A percentile compares a stretch with the other conserved stretches of the same genome.
These are phyloP conservation scores for Trichoderma harzianum DNA, from an alignment of 2,329 filamentous ascomycete genomes.

Conservation along the genomic window DNA sequence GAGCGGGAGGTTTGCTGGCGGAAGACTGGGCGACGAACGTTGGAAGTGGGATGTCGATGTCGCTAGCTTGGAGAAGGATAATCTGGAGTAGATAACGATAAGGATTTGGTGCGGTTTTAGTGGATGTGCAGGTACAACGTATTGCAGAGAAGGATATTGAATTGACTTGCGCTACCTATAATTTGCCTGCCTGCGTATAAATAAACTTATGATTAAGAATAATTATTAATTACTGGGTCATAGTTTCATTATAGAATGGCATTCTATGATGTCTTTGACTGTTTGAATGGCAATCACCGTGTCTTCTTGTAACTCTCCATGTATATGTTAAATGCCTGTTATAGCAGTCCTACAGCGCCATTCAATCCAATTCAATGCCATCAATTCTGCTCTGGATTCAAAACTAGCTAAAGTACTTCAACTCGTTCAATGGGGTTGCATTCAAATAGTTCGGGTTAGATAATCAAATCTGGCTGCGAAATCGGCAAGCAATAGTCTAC, in stretches of 20 bases:
- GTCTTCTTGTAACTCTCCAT: neutral
- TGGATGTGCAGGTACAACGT: neutral
- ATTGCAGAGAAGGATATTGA: neutral
- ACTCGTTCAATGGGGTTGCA: neutral
- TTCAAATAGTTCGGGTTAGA: neutral
- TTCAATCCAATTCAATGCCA: neutral
- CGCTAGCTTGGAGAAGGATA: neutral
- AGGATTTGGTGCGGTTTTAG: neutral
- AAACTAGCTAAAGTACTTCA: no score
- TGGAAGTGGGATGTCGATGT: conserved; percentile 16
- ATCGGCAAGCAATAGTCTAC: neutral
- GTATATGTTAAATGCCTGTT: neutral
- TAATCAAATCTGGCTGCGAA: neutral
- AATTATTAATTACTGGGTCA: neutral
- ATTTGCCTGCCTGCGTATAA: neutral
- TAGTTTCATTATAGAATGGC: neutral
- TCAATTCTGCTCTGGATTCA: no score
- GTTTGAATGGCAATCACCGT: neutral
- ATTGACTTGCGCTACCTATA: neutral
- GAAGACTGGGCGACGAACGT: neutral
- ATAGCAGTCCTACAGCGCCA: no score
- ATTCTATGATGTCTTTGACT: neutral
- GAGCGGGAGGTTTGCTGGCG: neutral
- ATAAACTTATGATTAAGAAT: neutral
- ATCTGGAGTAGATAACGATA: conserved; percentile 14